These are phyloP conservation scores for Annulohypoxylon stygium DNA, from an alignment of 495 filamentous ascomycete species.

Conservation along the genomic window DNA sequence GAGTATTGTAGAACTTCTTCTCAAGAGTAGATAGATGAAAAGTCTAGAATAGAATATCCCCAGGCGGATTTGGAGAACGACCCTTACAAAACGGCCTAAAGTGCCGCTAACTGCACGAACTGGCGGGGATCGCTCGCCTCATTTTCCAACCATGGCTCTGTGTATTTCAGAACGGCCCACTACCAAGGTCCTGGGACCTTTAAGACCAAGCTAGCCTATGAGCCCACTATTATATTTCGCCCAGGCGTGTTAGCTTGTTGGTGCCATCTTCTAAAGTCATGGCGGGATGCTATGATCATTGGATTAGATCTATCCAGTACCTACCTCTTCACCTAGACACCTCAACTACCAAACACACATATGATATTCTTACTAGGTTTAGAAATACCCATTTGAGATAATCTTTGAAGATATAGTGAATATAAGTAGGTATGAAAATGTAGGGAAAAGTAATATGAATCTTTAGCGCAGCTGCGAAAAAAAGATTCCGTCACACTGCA, in stretches of 20 bases:
- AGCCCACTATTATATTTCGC: not conserved
- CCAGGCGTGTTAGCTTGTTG: not conserved
- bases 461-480: not conserved
- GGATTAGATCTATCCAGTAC: not conserved
- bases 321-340: not conserved
- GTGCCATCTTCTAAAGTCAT: not conserved
- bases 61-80: slow-evolving; percentile 1
- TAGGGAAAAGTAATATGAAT: not conserved
- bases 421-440: no score
- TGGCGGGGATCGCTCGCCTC: slow-evolving; percentile 5
- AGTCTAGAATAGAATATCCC: not conserved
- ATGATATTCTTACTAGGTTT: not conserved
- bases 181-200: not conserved
- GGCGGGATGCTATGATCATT: not conserved
- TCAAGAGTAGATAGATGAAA: not conserved
- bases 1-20: not conserved
- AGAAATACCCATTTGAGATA: not conserved
- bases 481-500: not conserved
- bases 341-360: no score
- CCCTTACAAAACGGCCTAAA: not conserved
- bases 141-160: not conserved
- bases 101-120: not conserved
- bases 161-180: slow-evolving; percentile 12
- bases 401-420: no score
- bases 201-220: not conserved